A percentile compares a stretch with the other conserved stretches of the same genome.
phyloP scores from a whole-genome alignment of 768 basidiomycete genomes.

The Macrolepiota albuminosa region DNA sequence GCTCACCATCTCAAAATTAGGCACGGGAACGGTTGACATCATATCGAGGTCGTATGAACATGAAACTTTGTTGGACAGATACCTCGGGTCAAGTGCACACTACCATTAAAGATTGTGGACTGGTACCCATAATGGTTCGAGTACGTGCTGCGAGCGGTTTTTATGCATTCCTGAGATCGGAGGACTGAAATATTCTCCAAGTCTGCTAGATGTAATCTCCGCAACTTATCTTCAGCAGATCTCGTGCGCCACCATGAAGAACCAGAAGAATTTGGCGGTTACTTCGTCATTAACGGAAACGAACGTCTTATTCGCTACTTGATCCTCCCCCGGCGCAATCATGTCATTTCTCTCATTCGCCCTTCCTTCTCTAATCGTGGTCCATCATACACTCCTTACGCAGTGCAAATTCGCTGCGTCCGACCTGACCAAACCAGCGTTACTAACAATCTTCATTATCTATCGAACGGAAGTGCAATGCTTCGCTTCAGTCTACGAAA shows the following conservation, averaged over 20 bases:
- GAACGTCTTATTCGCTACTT: constrained; percentile 98
- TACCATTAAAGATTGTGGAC: constrained; percentile 82
- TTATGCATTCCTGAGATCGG: not conserved
- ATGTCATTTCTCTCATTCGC: constrained; percentile 89
- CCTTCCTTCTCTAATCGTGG: constrained; percentile 91
- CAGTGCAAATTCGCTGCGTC: constrained; percentile 93
- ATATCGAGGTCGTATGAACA: constrained; percentile 87
- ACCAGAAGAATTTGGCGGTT: constrained; percentile 97
- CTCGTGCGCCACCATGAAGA: constrained; percentile 92
- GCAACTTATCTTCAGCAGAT: constrained; percentile 75
- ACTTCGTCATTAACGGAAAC: constrained; percentile 98
- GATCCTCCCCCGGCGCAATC: constrained; percentile 92
- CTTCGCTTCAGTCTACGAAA: constrained; percentile 95
- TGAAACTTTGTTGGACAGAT: constrained; percentile 82
- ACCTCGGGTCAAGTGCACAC: constrained; percentile 63
- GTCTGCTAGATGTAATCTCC: constrained; percentile 93
- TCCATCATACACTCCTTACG: constrained; percentile 90
- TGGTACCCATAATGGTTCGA: constrained; percentile 95
- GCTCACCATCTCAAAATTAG: constrained; percentile 35
- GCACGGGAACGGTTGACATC: constrained; percentile 91
- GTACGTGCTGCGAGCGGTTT: constrained; percentile 42
- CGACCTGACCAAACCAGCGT: constrained; percentile 88
- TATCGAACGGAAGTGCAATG: constrained; percentile 95
- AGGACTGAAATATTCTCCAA: constrained; percentile 23
- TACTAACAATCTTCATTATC: constrained; percentile 97